Percentiles rank a stretch among this genome's conserved stretches.
These are phyloP conservation scores for Mrakia gelida DNA, from an alignment of 768 basidiomycete species.

Conservation along the genomic window DNA sequence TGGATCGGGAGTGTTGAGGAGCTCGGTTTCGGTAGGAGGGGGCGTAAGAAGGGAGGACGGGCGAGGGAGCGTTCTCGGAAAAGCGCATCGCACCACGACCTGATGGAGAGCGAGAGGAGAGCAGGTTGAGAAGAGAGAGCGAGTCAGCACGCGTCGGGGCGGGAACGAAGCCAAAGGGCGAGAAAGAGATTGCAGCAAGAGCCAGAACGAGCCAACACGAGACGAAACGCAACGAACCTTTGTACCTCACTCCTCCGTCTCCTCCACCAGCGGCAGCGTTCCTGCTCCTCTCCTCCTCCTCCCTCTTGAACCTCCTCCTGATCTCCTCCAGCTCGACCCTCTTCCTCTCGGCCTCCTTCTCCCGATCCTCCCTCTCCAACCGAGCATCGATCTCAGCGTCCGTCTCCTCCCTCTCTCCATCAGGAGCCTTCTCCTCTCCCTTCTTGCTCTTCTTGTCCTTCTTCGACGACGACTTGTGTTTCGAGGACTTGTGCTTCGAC, in stretches of 20 bases:
- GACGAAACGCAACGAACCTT: constrained; percentile 6
- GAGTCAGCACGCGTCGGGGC: not conserved
- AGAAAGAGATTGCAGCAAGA: no score
- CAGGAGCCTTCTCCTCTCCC: not conserved
- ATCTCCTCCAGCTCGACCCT: constrained; percentile 25
- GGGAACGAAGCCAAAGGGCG: not conserved
- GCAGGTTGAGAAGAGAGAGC: not conserved
- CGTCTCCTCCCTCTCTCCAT: constrained; percentile 28
- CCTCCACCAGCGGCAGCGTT: not conserved
- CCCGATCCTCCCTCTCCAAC: constrained; percentile 30
- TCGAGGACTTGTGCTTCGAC: constrained; percentile 23
- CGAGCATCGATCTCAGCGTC: constrained; percentile 32
- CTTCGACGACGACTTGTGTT: constrained; percentile 20
- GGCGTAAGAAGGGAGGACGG: constrained; percentile 23
- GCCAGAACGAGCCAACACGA: no score
- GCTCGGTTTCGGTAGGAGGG: not conserved
- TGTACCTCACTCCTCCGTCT: constrained; percentile 17
- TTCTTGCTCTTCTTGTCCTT: constrained; percentile 9
- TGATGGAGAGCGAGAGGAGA: not conserved
- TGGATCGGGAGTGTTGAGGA: not conserved
- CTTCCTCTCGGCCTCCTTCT: constrained; percentile 19
- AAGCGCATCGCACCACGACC: constrained; percentile 32
- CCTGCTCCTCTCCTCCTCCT: constrained; percentile 16
- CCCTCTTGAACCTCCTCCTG: constrained; percentile 13
- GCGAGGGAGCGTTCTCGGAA: constrained; percentile 18